Conservation (phyloP, 2,329 filamentous ascomycete species). For the Cadophora sp. region DNA sequence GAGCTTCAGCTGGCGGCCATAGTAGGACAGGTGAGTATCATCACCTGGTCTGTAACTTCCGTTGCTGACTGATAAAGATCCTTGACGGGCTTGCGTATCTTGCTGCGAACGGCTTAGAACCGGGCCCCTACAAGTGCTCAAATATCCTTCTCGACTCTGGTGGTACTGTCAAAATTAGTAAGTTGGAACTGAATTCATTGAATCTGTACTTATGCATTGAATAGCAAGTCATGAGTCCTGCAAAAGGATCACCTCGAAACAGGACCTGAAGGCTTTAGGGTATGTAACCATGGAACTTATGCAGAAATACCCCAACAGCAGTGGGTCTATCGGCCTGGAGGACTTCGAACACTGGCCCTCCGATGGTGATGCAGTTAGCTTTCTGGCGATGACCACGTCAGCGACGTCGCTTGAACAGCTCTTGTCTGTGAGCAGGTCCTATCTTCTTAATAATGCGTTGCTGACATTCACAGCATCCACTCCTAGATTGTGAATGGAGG, state of each 20-base stretch:
- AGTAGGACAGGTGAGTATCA: too few relatives aligned
- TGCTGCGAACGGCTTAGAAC: too few relatives aligned
- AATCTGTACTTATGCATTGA: too few relatives aligned
- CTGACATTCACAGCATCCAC: conserved; percentile 8
- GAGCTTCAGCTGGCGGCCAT: too few relatives aligned
- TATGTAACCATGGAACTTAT: conserved; percentile 21
- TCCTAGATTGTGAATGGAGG: conserved; percentile 16
- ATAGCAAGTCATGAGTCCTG: too few relatives aligned
- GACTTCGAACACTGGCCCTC: conserved; percentile 17
- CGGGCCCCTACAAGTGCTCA: too few relatives aligned
- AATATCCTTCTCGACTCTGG: too few relatives aligned
- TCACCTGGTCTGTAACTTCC: too few relatives aligned
- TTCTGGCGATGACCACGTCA: conserved; percentile 18
- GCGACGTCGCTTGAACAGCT: conserved; percentile 19
- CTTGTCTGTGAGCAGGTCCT: background rate
- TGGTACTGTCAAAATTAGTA: too few relatives aligned
- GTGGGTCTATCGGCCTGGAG: conserved; percentile 15
- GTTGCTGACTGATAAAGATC: too few relatives aligned
- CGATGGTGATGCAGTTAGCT: conserved; percentile 13
- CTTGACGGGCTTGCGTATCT: too few relatives aligned
- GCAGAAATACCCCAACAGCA: conserved; percentile 19
- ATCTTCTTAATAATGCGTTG: background rate
- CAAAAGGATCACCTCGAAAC: background rate
- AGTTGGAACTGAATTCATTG: too few relatives aligned
- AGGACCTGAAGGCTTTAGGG: conserved; percentile 15